Evolutionary conservation across 768 basidiomycete genomes (phyloP), one percentile per base, ranked within the genome.

Genomic region (Macrocybe gigantea): DNA sequence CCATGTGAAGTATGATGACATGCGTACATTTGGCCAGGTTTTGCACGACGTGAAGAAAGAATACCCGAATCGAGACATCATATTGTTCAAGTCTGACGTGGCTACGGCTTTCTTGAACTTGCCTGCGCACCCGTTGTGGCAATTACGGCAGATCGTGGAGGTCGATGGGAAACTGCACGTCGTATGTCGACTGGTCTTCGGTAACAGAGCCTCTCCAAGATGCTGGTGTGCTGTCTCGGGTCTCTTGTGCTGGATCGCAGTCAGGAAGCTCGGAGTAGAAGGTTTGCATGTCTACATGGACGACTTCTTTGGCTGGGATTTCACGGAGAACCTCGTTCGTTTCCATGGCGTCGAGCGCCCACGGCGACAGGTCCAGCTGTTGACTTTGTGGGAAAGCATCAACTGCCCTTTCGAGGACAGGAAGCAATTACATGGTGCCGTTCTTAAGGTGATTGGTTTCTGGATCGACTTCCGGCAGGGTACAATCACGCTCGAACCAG

Each of bases 391-490:
- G 67, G 74, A 77, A 49, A 38, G 58, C 0, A 41, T 75, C 1
- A 62, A 67, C 0, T 49, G 73, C 0, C 74, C 72, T 0, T 71
- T 75, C 49, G 61, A 66, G 10, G 34, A 59, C 2, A 15, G 43
- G 5, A 78, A 78, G 50, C 75, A 79, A 44, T 6, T 69, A 0
- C 61, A 14, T 22, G 70, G 69, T 0, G 1, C n/a, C 0, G 12
- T 32, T 0, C 54, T 76, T 1, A 53, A 53, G 1, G 64, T 74
- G 43, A 72, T 74, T 48, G 70, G 74, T 0, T 64, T 74, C 44
- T n/a, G 54, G 0, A 64, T 75, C 3, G 64, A 75, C 22, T 22
- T 22, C 22, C 22, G 22, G 22, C 22, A 22, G 22, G 22, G 22
- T 22, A 22, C 4, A 4, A 22, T 22, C 4, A 4, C 22, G 22